These are phyloP conservation scores for Halophytophthora polymorphica DNA, from an alignment of 352 stramenopile genomes.

Conservation along the genomic window DNA sequence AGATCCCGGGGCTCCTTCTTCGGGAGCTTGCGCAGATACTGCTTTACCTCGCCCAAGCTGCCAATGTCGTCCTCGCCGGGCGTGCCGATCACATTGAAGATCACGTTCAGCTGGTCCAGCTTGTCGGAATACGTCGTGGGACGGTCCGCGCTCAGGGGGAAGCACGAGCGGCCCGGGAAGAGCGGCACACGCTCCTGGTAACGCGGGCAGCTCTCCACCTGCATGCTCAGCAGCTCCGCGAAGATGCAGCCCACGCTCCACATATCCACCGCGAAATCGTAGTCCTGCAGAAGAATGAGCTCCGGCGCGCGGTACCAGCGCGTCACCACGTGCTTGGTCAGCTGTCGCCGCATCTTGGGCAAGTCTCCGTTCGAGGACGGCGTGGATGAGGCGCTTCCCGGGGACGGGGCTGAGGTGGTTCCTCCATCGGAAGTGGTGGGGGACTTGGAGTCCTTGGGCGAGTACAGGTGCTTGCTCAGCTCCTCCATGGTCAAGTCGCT, in stretches of 20 bases:
- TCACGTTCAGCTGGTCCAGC: conserved; percentile 93
- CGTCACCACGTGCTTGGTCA: conserved; percentile 98
- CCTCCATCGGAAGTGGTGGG: conserved; percentile 67
- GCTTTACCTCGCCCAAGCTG: conserved; percentile 75
- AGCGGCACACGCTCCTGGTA: conserved; percentile 85
- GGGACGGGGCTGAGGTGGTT: conserved; percentile 55
- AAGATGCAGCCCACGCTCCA: conserved; percentile 98
- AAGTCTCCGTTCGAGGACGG: conserved; percentile 60
- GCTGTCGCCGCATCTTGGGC: conserved; percentile 82
- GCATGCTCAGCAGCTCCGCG: conserved; percentile 84
- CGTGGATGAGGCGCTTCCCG: conserved; percentile 61
- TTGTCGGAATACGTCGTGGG: conserved; percentile 87
- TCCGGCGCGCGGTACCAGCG: conserved; percentile 97
- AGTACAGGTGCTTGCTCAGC: conserved; percentile 74
- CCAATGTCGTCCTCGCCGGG: conserved; percentile 88
- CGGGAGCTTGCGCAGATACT: conserved; percentile 82
- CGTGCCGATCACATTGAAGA: conserved; percentile 96
- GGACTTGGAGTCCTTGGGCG: conserved; percentile 74
- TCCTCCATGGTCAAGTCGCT: conserved; percentile 76
- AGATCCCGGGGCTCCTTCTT: conserved; percentile 80
- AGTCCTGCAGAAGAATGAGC: conserved; percentile 95
- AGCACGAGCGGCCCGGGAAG: conserved; percentile 84
- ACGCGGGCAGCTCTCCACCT: conserved; percentile 81
- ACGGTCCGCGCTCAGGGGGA: conserved; percentile 78
- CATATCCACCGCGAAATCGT: conserved; percentile 97